Base-by-base conservation (phyloP, 345 rosid species). In the Populus alba region DNA sequence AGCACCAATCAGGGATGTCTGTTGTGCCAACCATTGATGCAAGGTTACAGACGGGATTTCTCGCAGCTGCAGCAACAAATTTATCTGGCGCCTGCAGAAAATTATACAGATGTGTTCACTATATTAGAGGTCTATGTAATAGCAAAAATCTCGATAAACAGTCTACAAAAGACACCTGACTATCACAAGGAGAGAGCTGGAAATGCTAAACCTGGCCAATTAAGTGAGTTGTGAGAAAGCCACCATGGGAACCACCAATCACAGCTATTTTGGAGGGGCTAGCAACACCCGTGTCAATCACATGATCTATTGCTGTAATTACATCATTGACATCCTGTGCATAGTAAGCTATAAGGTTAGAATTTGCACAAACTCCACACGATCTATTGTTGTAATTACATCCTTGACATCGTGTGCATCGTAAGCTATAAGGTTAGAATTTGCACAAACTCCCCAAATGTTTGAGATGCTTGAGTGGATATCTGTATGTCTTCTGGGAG, bases 1-100 rank as follows among this genome's bases (percentile, higher is more conserved):
- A 95, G 85, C 97, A 90, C 99, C 99, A 95, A 69, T 95, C 99
- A 65, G 98, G 94, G 79, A 94, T 95, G 75, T 95, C 98, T 22
- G 97, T 85, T 73, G 82, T 85, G 70, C 94, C 94, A 85, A 88
- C 90, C 99, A 95, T 91, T 27, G 91, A 86, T n/a, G 90, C 89
- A 53, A 95, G 72, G 73, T 88, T 94, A 81, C 99, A 93, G 70
- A 88, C 95, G 23, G 98, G 99, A 85, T 95, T 95, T 76, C 97
- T 88, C 0, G 79, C 87, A 75, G 90, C 97, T 71, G 98, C 99
- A 25, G 98, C 99, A 53, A 68, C 91, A 90, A 95, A 95, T 82
- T 81, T 91, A 80, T 88, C 87, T 2, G 99, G 99, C n/a, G 95
- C 94, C 97, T 95, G 87, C 49, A 74, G 8, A 84, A 72, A 61